Base-by-base conservation (phyloP, 1,139 yeast species). In the Trichomonascaceae sp. region DNA sequence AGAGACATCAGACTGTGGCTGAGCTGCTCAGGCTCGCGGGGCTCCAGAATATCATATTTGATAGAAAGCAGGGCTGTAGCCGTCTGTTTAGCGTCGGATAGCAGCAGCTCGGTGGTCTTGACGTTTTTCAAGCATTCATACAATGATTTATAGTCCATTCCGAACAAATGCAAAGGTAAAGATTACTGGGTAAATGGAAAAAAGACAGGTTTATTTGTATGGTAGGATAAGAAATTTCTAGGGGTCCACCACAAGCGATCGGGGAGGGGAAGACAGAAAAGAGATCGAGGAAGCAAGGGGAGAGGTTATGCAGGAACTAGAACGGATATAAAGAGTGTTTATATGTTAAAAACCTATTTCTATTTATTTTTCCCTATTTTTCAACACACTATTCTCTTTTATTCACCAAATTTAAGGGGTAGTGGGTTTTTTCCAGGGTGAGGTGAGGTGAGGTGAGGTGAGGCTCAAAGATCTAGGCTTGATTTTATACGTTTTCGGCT, bases 21-120 rank as follows among this genome's bases (percentile, higher is more conserved):
- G 43, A 65, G 50, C 36, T 60, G 56, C n/a, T 59, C 53, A 2
- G 53, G 51, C 43, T 63, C 67, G 7, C 60, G 47, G n/a, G 62
- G 60, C 49, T 66, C 67, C 27, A 62, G 60, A 46, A 66, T 65
- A 15, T 64, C 69, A 57, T 65, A 66, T 48, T 66, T 66, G 48
- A 66, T 57, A 19, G 65, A 61, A 47, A 65, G 57, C 41, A 66
- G 58, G 17, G 68, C 67, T 15, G 63, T 60, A 9, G 69, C 70
- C 5, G 66, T 63, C 45, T 58, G 60, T 47, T 65, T 63, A 4
- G 66, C 62, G 51, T 66, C 69, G 9, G 63, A 51, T 17, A 66
- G 56, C 12, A 66, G 62, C 49, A 57, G 58, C 54, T 65, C 69
- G 19, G 63, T 57, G 49, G 60, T 63, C 52, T 55, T 52, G 22